Base-by-base conservation (phyloP, 1,284 basidiomycete species). In the Sparassis latifolia region DNA sequence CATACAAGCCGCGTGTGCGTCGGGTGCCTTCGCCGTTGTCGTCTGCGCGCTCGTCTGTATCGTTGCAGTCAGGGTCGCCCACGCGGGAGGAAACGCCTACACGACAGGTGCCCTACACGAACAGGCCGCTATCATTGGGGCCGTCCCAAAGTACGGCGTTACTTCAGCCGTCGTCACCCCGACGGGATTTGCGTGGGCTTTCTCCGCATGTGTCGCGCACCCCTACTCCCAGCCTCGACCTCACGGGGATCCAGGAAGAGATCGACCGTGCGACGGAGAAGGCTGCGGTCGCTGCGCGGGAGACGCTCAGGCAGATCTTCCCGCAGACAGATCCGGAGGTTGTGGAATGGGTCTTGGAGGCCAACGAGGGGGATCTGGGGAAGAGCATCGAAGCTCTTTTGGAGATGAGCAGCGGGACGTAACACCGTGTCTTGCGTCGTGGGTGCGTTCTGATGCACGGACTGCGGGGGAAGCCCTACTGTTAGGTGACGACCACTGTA, bases 261-360 rank as follows among this genome's bases (percentile, higher is more conserved):
- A 92, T 92, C 55, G 89, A 92, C 62, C 70, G 72, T 27, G 86
- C 86, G 39, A 82, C 88, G 61, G 80, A 82, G 53, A 76, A 81
- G 47, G 85, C 84, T 37, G 77, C 78, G 29, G 75, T 72, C 12
- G 85, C 85, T 10, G 76, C 84, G 44, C 69, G 72, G 51, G 81
- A 84, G 58, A 95, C 92, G 28, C 69, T 95, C 54, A 69, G 78
- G 53, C 91, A 93, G 69, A 94, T 95, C 55, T 96, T 96, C 77
- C 92, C 92, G 1, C 68, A 67, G 4, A 74, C 89, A 56, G 92
- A 95, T 62, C 65, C 68, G 47, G 93, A 94, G 66, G 79, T 96
- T 35, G 76, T 92, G 45, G 89, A 92, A 57, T 86, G 81, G 76
- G 91, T 97, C 35, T 69, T 97, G 50, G 87, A 95, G 62, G 87